A percentile compares a stretch with the other conserved stretches of the same genome.
phyloP scores from a whole-genome alignment of 2,329 filamentous ascomycete genomes.

The Sarocladiaceae sp. region DNA sequence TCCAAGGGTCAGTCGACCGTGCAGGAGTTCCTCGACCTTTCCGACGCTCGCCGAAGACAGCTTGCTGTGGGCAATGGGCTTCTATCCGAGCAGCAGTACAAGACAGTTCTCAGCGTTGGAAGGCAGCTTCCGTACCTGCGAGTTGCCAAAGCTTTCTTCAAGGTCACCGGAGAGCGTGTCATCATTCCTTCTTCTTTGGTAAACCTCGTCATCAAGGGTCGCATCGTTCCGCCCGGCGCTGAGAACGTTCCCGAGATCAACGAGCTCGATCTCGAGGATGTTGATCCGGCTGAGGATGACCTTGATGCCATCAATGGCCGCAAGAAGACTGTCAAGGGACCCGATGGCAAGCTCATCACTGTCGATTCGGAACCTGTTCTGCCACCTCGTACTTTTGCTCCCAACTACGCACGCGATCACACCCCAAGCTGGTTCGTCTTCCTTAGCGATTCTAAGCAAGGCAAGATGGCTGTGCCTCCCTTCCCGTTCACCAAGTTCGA shows the following conservation, averaged over 20 bases:
- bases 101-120: constrained; percentile 69
- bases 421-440: constrained; percentile 93
- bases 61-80: constrained; percentile 68
- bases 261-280: constrained; percentile 78
- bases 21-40: constrained; percentile 83
- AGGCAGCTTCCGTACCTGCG: constrained; percentile 79
- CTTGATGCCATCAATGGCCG: constrained; percentile 78
- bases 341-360: constrained; percentile 50
- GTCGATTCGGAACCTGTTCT: constrained; percentile 63
- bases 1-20: constrained; percentile 72
- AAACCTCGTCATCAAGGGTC: constrained; percentile 90
- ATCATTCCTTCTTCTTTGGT: constrained; percentile 92
- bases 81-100: constrained; percentile 72
- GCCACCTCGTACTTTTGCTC: constrained; percentile 84
- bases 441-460: constrained; percentile 88
- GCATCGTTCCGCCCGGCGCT: constrained; percentile 84
- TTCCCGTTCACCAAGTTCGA: constrained; percentile 95
- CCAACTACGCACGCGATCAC: constrained; percentile 85
- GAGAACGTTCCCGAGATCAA: constrained; percentile 70
- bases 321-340: constrained; percentile 61
- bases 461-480: constrained; percentile 92
- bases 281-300: constrained; percentile 91
- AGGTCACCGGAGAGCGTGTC: constrained; percentile 85
- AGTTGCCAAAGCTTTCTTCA: constrained; percentile 94
- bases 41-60: constrained; percentile 68